phyloP scores from a whole-genome alignment of 1,284 basidiomycete genomes.

The Heterobasidion occidentale region DNA sequence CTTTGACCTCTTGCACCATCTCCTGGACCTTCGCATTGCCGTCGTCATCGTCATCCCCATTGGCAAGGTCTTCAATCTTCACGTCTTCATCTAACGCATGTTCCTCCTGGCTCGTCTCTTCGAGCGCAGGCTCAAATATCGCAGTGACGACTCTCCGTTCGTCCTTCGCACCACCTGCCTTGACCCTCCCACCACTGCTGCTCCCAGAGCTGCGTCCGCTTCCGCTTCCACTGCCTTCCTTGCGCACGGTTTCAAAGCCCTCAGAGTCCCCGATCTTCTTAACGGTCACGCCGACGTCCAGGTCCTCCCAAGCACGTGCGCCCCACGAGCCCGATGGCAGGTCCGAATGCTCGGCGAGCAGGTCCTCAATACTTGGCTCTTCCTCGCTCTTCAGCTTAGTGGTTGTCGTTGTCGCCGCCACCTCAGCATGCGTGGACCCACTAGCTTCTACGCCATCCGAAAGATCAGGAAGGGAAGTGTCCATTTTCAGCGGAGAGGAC shows the following conservation, averaged over 20 bases:
- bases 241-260: background rate
- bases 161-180: constrained; percentile 12
- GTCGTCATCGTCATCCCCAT: background rate
- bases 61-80: background rate
- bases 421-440: background rate
- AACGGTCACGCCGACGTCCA: constrained; percentile 29
- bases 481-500: too few species aligned
- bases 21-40: background rate
- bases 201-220: background rate
- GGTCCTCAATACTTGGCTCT: constrained; percentile 40
- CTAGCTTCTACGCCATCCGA: too few species aligned
- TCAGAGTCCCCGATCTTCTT: constrained; percentile 16
- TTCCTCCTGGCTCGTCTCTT: constrained; percentile 5
- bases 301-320: constrained; percentile 35
- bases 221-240: background rate
- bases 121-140: constrained; percentile 25
- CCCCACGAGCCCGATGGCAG: constrained; percentile 22
- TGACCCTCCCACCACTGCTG: background rate
- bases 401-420: background rate
- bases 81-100: background rate
- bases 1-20: constrained; percentile 1
- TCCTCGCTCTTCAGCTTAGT: constrained; percentile 15
- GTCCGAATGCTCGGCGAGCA: constrained; percentile 25
- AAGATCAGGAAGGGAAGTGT: too few species aligned
- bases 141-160: constrained; percentile 17